Evolutionary conservation across 441 rosid genomes (phyloP), one percentile per base, ranked within the genome.

Genomic region (Adansonia gregorii): DNA sequence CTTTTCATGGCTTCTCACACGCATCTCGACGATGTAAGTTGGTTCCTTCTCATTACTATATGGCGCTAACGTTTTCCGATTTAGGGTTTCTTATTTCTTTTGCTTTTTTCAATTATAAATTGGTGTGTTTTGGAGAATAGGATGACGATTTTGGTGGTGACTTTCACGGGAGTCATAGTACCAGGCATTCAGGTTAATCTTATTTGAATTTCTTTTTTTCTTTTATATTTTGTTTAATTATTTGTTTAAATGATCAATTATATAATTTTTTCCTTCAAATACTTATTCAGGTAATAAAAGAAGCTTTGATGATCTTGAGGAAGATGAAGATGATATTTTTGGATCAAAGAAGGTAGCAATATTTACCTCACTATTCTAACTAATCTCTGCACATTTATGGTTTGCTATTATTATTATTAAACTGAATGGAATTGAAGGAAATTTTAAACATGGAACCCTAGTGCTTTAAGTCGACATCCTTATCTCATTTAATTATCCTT

Each of bases 71-170:
- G 64, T 71, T 56, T 35, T 35, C 2, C 22, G 19, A 4, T 58
- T 68, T 61, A 31, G 76, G 72, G 68, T 64, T 70, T 80, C 64
- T 52, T 11, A 7, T 45, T 61, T 43, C 15, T 49, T 78, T 43
- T 54, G n/a, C 8, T 3, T 55, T 39, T 55, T 39, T 14, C 55
- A 73, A 41, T 73, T 7, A 19, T n/a, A 31, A 55, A n/a, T 55
- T 58, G 49, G 24, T 9, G 48, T 54, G 15, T 54, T 54, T 10
- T 54, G 31, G 75, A 11, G 64, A 49, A 48, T 74, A 94, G 87
- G 98, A 94, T 76, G 99, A 95, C 82, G 97, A 91, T 83, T 95
- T 95, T 71, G 99, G 95, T 3, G 93, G 95, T 14, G 98, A 91
- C 78, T 89, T 87, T 81, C 72, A 92, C 2, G 92, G 88, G 14